These are phyloP conservation scores for Kodamaea suecica DNA, from an alignment of 1,139 yeast species.

Conservation along the genomic window DNA sequence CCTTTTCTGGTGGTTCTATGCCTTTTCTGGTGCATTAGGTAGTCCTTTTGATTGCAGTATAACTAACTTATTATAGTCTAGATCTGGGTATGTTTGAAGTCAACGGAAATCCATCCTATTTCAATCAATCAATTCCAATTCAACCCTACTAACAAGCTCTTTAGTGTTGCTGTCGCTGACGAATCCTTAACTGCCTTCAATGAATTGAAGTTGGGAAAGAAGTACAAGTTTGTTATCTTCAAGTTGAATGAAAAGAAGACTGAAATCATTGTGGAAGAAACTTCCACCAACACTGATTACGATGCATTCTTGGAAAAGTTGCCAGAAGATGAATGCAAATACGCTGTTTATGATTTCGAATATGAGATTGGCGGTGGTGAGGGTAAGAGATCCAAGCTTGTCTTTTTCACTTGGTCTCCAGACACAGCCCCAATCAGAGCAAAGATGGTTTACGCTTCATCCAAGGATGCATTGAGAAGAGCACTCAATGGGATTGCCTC, in stretches of 20 bases:
- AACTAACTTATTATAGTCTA: slow-evolving; percentile 41
- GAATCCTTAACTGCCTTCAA: slow-evolving; percentile 92
- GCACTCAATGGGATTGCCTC: slow-evolving; percentile 92
- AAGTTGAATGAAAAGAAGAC: slow-evolving; percentile 81
- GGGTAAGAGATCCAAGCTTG: slow-evolving; percentile 94
- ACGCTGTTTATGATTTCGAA: slow-evolving; percentile 95
- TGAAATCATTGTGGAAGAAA: slow-evolving; percentile 83
- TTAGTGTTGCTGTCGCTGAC: slow-evolving; percentile 90
- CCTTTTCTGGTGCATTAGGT: neutral
- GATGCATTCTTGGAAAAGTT: slow-evolving; percentile 81
- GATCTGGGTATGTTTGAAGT: slow-evolving; percentile 68
- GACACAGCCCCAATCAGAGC: slow-evolving; percentile 93
- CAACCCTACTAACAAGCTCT: slow-evolving; percentile 25
- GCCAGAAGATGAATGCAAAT: slow-evolving; percentile 95
- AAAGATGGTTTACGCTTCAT: slow-evolving; percentile 97
- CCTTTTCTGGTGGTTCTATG: neutral
- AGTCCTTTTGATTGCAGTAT: neutral
- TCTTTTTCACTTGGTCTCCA: slow-evolving; percentile 96
- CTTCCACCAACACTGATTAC: slow-evolving; percentile 70
- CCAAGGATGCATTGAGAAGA: slow-evolving; percentile 96
- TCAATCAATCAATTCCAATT: neutral
- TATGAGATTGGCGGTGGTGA: slow-evolving; percentile 87
- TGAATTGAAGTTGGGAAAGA: slow-evolving; percentile 93
- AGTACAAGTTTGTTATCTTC: slow-evolving; percentile 78
- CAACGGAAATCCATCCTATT: neutral